Base-by-base conservation (phyloP, 495 filamentous ascomycete genomes). In the Neurospora pannonica region DNA sequence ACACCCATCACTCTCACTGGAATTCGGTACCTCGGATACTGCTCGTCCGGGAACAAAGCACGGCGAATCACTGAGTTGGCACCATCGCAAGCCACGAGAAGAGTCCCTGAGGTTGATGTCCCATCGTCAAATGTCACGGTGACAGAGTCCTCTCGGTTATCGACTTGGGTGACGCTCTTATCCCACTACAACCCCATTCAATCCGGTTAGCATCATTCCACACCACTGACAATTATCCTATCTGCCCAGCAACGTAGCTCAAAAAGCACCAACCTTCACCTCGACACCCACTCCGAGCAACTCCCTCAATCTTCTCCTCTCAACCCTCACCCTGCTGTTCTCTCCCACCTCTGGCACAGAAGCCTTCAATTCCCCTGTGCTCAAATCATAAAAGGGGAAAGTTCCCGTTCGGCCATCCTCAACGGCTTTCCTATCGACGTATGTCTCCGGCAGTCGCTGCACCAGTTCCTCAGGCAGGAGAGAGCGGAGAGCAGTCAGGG, bases 371-470 rank as follows among this genome's bases (percentile, higher is more conserved):
- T 85, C 81, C 11, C 86, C 88, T 7, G 84, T 87, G 71, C 80
- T 82, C 21, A 90, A 82, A 78, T 90, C 81, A 70, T 85, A 88
- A 74, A 89, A 89, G 11, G 84, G 81, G 43, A 89, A 90, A 10
- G 72, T 77, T 3, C 79, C 80, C 13, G 74, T 15, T 21, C 72
- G 37, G 1, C 78, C 76, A 36, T 70, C 69, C 24, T 75, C 74
- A 21, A 79, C 77, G 34, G 82, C 78, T 10, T 24, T 74, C 24
- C 78, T 74, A 37, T 85, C 84, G 24, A 87, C 87, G 39, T 83
- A 83, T 0, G 84, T 81, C 75, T 88, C 86, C 0, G 86, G 85
- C 15, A 90, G 80, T 0, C 82, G 82, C 4, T 74, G 74, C 17
- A 87, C 76, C 34, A 89, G 72, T n/a, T 86, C 76, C 3, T 85